These are phyloP conservation scores for Populus simonii DNA, from an alignment of 345 rosid species.

Conservation along the genomic window DNA sequence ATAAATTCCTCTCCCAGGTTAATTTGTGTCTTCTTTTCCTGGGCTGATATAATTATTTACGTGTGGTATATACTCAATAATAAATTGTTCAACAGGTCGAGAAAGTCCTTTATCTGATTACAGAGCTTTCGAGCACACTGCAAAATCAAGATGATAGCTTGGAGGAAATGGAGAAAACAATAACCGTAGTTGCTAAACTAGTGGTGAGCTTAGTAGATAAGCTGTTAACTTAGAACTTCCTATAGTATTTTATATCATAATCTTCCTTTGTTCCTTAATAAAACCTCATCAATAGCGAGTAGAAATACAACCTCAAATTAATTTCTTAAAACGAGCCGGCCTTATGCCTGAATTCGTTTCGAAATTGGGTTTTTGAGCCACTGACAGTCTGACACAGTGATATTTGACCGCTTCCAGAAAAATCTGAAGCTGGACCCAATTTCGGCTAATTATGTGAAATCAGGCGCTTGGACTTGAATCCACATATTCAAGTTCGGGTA, in stretches of 20 bases:
- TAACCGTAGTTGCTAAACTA: conserved; percentile 19
- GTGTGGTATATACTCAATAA: not conserved
- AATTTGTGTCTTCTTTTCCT: not conserved
- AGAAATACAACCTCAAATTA: no score
- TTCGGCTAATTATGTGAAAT: no score
- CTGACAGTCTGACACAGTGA: no score
- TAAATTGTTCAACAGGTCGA: conserved; percentile 41
- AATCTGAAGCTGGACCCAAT: no score
- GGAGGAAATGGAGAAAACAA: conserved; percentile 37
- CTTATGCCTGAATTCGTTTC: no score
- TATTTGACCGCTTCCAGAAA: no score
- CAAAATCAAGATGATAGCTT: conserved; percentile 40
- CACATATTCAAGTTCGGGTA: no score
- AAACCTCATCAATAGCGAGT: no score
- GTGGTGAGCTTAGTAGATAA: conserved; percentile 20
- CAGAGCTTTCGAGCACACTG: conserved; percentile 48
- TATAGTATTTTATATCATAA: not conserved
- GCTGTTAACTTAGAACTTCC: not conserved
- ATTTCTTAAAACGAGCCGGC: no score
- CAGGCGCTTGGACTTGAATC: no score
- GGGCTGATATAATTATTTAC: not conserved
- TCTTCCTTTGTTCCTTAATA: not conserved
- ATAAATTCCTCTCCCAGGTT: conserved; percentile 47
- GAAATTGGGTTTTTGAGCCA: no score
- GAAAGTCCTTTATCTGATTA: conserved; percentile 40